Evolutionary conservation across 805 yeast genomes (phyloP), one percentile per base, ranked within the genome.

Genomic region (Nakazawaea ishiwadae): DNA sequence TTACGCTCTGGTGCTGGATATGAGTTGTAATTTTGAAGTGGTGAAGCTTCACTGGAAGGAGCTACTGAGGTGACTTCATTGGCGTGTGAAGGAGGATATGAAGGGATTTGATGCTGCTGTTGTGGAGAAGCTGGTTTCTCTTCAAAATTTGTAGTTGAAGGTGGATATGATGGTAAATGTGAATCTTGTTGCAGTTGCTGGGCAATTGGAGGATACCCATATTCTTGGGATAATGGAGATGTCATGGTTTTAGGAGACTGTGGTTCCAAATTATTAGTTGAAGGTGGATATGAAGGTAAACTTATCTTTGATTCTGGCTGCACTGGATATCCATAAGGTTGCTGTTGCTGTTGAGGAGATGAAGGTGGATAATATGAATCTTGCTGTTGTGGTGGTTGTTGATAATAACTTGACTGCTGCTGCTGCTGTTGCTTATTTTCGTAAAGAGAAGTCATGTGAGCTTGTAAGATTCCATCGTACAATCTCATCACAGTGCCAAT

Each of bases 381-480:
- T 23, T 26, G 24, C 8, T 19, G 33, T 12, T 11, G 44, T 19
- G 23, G 42, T 30, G 37, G 40, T 16, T 39, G 41, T 23, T 40
- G 41, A 4, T 11, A 31, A 17, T 42, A 31, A 10, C 53, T 49
- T 31, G 49, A 53, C 7, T 35, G 40, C 2, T 35, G 37, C 10
- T 23, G 29, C 9, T 23, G 19, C 26, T 57, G 30, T 27, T 38
- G 29, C 37, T 50, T 45, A 12, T 46, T 42, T 1, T 52, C 40
- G 30, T 64, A 52, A 48, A 75, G 59, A 44, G 62, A 56, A 52
- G 68, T 58, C 47, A 71, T 59, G 55, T 80, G 59, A 21, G 68
- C 63, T 45, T 89, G 95, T 45, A 88, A 66, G 37, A 84, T 70
- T 45, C 74, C 75, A 56, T 88, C 95, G 52, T 88, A 89, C n/a